These are phyloP conservation scores for Trichoderma simmonsii DNA, from an alignment of 2,329 filamentous ascomycete species.

Conservation along the genomic window DNA sequence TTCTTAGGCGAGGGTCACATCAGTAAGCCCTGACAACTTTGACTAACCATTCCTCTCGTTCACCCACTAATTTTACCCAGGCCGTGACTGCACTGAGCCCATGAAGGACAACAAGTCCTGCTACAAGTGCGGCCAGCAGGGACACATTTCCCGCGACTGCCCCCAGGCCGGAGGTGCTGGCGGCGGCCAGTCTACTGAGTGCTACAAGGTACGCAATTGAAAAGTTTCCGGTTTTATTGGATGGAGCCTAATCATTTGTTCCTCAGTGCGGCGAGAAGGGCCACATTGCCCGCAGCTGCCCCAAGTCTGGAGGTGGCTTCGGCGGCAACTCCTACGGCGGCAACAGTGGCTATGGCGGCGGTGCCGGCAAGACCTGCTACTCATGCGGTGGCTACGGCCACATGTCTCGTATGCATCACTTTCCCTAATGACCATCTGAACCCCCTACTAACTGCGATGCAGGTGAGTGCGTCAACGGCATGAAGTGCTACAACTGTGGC, in stretches of 20 bases:
- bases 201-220: conserved; percentile 68
- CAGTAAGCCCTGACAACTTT: conserved; percentile 52
- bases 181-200: conserved; percentile 60
- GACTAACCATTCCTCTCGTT: neutral
- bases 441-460: conserved; percentile 24
- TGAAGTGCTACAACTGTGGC: conserved; percentile 99
- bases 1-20: conserved; percentile 65
- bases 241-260: conserved; percentile 15
- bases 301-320: conserved; percentile 52
- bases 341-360: conserved; percentile 48
- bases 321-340: conserved; percentile 43
- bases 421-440: neutral
- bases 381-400: conserved; percentile 96
- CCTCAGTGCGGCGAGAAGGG: conserved; percentile 84
- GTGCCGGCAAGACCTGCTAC: conserved; percentile 85
- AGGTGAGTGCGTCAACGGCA: conserved; percentile 94
- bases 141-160: conserved; percentile 91
- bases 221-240: neutral
- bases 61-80: conserved; percentile 38
- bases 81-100: conserved; percentile 86
- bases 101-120: conserved; percentile 81
- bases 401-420: conserved; percentile 69
- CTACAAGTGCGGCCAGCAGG: conserved; percentile 76
- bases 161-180: conserved; percentile 47
- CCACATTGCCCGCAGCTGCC: conserved; percentile 92